Base-by-base conservation (phyloP, 805 yeast species). In the Suhomyces vadensis region DNA sequence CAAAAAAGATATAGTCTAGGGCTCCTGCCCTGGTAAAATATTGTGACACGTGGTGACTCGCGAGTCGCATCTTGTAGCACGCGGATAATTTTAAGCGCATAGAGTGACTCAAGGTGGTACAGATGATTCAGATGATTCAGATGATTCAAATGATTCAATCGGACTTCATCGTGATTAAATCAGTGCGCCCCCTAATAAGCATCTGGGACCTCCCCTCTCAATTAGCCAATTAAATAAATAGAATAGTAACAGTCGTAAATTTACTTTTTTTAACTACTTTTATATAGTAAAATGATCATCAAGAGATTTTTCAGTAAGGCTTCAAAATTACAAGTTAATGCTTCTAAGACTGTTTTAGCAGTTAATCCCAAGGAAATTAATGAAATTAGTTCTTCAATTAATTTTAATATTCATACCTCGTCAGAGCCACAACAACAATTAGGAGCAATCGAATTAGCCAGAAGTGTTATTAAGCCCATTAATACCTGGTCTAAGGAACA, bases 401-500 rank as follows among this genome's bases (percentile, higher is more conserved):
- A 36, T 23, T 50, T 50, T 26, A 50, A 47, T 24, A 40, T 50
- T 11, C 19, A 16, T 9, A 42, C 51, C 7, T 29, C n/a, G 23
- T 9, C 16, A 11, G 27, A 4, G 6, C 21, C 8, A 14, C 17
- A 9, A 2, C 16, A 11, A 6, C 20, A 11, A 4, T 19, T 31
- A 24, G 25, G 13, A 11, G 40, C 47, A 4, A 39, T 44, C 36
- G 51, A 51, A 3, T 35, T 51, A 31, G 55, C 55, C 7, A 24
- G 39, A 26, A 14, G 31, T 11, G 24, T 44, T 3, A 33, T 23
- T 1, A 44, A 23, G 1, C 65, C 70, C 5, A 47, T 56, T 13
- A 63, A 55, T 42, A 50, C 63, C 14, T 86, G 94, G 94, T 71
- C 87, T 2, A 75, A 73, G 51, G 73, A 70, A 1, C 85, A 85